phyloP scores from a whole-genome alignment of 352 stramenopile species.

The Phytophthora constricta region DNA sequence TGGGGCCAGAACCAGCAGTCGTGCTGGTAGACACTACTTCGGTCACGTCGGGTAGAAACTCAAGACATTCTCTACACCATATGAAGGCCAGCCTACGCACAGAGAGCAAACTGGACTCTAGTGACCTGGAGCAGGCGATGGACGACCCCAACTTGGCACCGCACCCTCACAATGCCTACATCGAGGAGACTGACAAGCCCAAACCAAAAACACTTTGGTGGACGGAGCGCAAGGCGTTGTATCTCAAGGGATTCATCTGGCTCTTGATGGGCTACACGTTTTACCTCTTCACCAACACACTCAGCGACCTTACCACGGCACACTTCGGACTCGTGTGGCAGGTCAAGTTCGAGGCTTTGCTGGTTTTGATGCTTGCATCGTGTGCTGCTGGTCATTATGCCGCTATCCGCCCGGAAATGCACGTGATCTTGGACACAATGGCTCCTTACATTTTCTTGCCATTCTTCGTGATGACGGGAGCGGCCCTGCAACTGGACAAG shows the following conservation, averaged over 20 bases:
- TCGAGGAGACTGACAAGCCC: slow-evolving; percentile 42
- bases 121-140: slow-evolving; percentile 31
- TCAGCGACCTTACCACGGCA: slow-evolving; percentile 55
- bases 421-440: slow-evolving; percentile 70
- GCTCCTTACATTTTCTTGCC: slow-evolving; percentile 75
- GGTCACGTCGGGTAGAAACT: slow-evolving; percentile 5
- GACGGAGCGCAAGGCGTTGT: slow-evolving; percentile 45
- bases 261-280: slow-evolving; percentile 65
- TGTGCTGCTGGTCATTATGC: slow-evolving; percentile 64
- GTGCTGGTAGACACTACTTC: slow-evolving; percentile 4
- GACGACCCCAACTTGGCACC: slow-evolving; percentile 41
- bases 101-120: slow-evolving; percentile 24
- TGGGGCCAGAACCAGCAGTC: neutral
- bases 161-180: slow-evolving; percentile 63
- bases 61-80: slow-evolving; percentile 16
- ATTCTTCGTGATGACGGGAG: slow-evolving; percentile 80
- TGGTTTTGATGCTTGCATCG: slow-evolving; percentile 69
- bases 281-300: slow-evolving; percentile 64
- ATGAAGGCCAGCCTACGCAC: slow-evolving; percentile 25
- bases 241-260: slow-evolving; percentile 72
- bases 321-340: slow-evolving; percentile 66
- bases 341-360: slow-evolving; percentile 70
- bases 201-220: slow-evolving; percentile 23
- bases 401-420: slow-evolving; percentile 70
- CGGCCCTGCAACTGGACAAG: slow-evolving; percentile 68